A percentile compares a stretch with the other conserved stretches of the same genome.
Evolutionary conservation across 2,329 filamentous ascomycete species (phyloP).

Genomic region (Trichoderma koningiopsis): DNA sequence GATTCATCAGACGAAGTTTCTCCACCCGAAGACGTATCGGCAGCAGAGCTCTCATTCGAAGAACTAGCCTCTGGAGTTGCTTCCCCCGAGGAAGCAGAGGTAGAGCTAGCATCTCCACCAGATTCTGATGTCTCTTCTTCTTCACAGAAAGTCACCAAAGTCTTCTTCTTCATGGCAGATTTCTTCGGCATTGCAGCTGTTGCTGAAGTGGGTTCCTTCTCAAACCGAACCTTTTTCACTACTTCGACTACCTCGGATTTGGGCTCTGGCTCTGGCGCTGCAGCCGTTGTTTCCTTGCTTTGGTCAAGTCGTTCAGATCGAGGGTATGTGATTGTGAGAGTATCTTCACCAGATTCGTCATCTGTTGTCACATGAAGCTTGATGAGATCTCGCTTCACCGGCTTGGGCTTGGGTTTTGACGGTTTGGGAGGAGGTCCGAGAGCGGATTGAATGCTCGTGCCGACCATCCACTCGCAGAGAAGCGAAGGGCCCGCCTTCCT

Average conservation of each 20-base stretch:
- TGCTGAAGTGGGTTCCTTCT: constrained; percentile 34
- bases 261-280: constrained; percentile 21
- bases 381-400: constrained; percentile 38
- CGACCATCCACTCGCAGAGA: constrained; percentile 48
- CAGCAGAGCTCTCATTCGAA: constrained; percentile 10
- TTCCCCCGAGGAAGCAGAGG: constrained; percentile 30
- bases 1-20: constrained; percentile 29
- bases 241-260: constrained; percentile 19
- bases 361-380: constrained; percentile 52
- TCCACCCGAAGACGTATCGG: constrained; percentile 29
- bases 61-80: constrained; percentile 16
- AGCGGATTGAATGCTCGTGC: constrained; percentile 39
- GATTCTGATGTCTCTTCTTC: constrained; percentile 24
- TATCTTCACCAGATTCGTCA: constrained; percentile 54
- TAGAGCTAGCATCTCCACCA: constrained; percentile 11
- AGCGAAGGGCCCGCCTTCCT: constrained; percentile 24
- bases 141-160: constrained; percentile 32
- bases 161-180: constrained; percentile 46
- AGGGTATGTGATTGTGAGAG: constrained; percentile 52
- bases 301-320: constrained; percentile 37
- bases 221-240: constrained; percentile 50
- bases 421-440: constrained; percentile 34
- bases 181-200: constrained; percentile 36
- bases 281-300: not conserved
- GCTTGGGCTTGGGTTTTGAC: constrained; percentile 28